Conservation (phyloP, 768 basidiomycete species). For the Amanita rubescens region DNA sequence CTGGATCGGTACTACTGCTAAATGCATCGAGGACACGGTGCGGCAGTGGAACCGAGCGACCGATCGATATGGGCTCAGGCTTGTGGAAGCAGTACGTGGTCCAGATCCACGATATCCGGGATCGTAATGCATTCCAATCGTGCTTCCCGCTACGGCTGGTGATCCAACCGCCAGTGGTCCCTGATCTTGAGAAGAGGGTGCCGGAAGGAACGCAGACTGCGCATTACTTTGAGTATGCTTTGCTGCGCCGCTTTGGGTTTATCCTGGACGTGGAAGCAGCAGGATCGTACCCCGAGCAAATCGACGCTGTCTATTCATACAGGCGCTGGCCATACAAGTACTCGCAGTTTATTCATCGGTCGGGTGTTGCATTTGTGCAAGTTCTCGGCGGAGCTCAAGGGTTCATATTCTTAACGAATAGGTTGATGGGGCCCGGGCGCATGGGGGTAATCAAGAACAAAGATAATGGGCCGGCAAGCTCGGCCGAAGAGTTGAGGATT, state of each 20-base stretch:
- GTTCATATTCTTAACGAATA: slow-evolving; percentile 85
- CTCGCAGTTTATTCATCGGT: slow-evolving; percentile 89
- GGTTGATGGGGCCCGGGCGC: slow-evolving; percentile 68
- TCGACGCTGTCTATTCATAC: slow-evolving; percentile 88
- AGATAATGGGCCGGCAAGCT: slow-evolving; percentile 45
- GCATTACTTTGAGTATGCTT: slow-evolving; percentile 76
- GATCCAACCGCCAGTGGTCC: slow-evolving; percentile 63
- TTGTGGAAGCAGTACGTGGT: slow-evolving; percentile 92
- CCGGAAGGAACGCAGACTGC: slow-evolving; percentile 57
- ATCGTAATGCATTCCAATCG: slow-evolving; percentile 86
- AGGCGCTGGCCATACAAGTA: slow-evolving; percentile 69
- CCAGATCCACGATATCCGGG: slow-evolving; percentile 81
- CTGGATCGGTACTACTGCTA: slow-evolving; percentile 93
- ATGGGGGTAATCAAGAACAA: slow-evolving; percentile 52
- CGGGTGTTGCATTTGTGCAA: slow-evolving; percentile 87
- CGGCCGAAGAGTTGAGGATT: slow-evolving; percentile 54
- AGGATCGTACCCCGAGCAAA: slow-evolving; percentile 66
- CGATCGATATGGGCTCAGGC: slow-evolving; percentile 82
- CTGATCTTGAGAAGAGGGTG: slow-evolving; percentile 59
- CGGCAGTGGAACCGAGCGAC: slow-evolving; percentile 76
- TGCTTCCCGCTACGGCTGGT: slow-evolving; percentile 80
- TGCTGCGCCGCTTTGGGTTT: slow-evolving; percentile 73
- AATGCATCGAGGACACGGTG: slow-evolving; percentile 83
- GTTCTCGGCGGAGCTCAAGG: slow-evolving; percentile 73
- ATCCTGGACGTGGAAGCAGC: slow-evolving; percentile 79